These are phyloP conservation scores for Marasmius sp. DNA, from an alignment of 1,284 basidiomycete genomes.

Conservation along the genomic window DNA sequence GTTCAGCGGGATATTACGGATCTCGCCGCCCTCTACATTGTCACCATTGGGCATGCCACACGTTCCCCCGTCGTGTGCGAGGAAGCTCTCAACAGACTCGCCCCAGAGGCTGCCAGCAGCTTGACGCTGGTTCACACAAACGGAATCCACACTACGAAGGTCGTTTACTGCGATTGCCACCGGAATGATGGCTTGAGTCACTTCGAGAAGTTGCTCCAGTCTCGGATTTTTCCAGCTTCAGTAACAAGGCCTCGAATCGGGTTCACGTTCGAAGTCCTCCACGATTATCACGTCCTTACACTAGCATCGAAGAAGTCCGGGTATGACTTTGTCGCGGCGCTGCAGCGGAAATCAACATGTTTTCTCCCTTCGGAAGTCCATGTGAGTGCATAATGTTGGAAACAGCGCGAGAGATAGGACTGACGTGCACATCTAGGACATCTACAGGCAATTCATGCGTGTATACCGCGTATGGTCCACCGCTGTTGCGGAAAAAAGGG, in stretches of 20 bases:
- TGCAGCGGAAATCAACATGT: neutral
- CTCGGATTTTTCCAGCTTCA: neutral
- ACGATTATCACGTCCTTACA: neutral
- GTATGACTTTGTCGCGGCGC: neutral
- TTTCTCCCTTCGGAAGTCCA: neutral
- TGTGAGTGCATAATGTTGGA: too few species aligned
- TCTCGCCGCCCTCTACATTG: too few species aligned
- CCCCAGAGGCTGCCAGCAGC: too few species aligned
- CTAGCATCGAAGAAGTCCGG: neutral
- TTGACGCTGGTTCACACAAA: neutral
- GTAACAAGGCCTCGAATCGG: neutral
- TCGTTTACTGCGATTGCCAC: neutral
- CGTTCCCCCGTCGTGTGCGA: too few species aligned
- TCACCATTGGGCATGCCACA: too few species aligned
- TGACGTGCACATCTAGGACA: neutral
- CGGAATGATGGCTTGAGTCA: neutral
- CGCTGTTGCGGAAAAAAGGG: neutral
- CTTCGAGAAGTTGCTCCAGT: neutral
- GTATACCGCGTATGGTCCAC: neutral
- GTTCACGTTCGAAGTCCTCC: neutral
- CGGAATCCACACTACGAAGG: neutral
- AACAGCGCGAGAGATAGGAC: neutral
- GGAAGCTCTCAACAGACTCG: too few species aligned
- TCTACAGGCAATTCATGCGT: neutral
- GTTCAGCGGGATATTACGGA: too few species aligned